Percentiles rank a stretch among this genome's conserved stretches.
Evolutionary conservation across 345 rosid genomes (phyloP).

Genomic region (Iberis pinnata): DNA sequence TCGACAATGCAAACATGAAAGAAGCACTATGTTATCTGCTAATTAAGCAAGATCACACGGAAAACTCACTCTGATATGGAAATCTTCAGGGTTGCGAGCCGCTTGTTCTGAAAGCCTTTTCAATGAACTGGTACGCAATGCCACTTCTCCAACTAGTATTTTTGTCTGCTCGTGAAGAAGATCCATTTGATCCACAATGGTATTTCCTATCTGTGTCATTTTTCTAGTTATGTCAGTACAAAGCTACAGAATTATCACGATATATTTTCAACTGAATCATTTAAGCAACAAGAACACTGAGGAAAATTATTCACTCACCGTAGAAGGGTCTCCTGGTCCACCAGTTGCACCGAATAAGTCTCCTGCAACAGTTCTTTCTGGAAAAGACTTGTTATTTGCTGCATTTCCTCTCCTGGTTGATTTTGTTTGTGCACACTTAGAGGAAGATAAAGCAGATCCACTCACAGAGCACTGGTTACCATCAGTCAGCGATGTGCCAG

Average conservation of each 20-base stretch:
- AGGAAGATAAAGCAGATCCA: slow-evolving; percentile 60
- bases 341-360: slow-evolving; percentile 56
- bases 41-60: slow-evolving; percentile 15
- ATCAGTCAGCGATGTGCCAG: slow-evolving; percentile 40
- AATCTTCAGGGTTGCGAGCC: slow-evolving; percentile 69
- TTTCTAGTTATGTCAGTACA: slow-evolving; percentile 14
- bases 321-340: slow-evolving; percentile 46
- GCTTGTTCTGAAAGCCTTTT: slow-evolving; percentile 89
- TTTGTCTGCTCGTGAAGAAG: slow-evolving; percentile 95
- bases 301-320: slow-evolving; percentile 38
- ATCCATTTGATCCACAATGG: slow-evolving; percentile 90
- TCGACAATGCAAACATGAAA: slow-evolving; percentile 15
- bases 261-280: background rate
- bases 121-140: slow-evolving; percentile 77
- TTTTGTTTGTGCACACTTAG: slow-evolving; percentile 60
- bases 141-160: slow-evolving; percentile 96
- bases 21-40: slow-evolving; percentile 11
- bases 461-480: slow-evolving; percentile 56
- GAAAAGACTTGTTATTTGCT: slow-evolving; percentile 40
- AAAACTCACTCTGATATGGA: slow-evolving; percentile 56
- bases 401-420: slow-evolving; percentile 48
- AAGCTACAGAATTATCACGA: slow-evolving; percentile 10
- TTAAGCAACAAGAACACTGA: slow-evolving; percentile 1
- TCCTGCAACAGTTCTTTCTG: slow-evolving; percentile 66
- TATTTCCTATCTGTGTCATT: slow-evolving; percentile 41